These are phyloP conservation scores for Adansonia gregorii DNA, from an alignment of 441 rosid species.

Conservation along the genomic window DNA sequence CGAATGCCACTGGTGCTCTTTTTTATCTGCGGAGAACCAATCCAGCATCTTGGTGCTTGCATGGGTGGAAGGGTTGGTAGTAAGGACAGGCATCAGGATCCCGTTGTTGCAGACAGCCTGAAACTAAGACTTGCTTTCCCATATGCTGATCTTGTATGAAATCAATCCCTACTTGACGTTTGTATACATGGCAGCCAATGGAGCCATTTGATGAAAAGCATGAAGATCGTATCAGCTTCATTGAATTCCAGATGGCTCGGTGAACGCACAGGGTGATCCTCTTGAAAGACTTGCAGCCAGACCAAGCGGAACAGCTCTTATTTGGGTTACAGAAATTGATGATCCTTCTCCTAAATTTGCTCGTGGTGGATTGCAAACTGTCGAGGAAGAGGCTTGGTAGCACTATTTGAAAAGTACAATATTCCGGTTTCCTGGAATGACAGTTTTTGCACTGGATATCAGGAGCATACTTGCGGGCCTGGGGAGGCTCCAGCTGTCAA, in stretches of 20 bases:
- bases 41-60: slow-evolving; percentile 81
- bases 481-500: slow-evolving; percentile 70
- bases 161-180: slow-evolving; percentile 84
- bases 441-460: slow-evolving; percentile 55
- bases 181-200: slow-evolving; percentile 87
- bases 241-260: slow-evolving; percentile 81
- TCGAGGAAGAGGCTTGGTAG: no score
- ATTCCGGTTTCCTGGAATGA: slow-evolving; percentile 61
- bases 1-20: slow-evolving; percentile 56
- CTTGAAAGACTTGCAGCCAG: slow-evolving; percentile 75
- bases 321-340: no score
- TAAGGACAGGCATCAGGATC: slow-evolving; percentile 60
- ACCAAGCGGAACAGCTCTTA: slow-evolving; percentile 51
- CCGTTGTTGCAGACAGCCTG: slow-evolving; percentile 68
- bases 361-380: no score
- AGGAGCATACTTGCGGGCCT: slow-evolving; percentile 46
- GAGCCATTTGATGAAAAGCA: slow-evolving; percentile 83
- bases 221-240: slow-evolving; percentile 34
- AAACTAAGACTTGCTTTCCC: slow-evolving; percentile 72
- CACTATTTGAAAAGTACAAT: slow-evolving; percentile 22
- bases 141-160: slow-evolving; percentile 41
- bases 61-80: slow-evolving; percentile 74
- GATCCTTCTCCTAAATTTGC: no score
- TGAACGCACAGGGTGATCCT: slow-evolving; percentile 82
- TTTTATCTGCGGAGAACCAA: slow-evolving; percentile 68